These are phyloP conservation scores for Jamesozyma piceae DNA, from an alignment of 805 yeast genomes.

Conservation along the genomic window DNA sequence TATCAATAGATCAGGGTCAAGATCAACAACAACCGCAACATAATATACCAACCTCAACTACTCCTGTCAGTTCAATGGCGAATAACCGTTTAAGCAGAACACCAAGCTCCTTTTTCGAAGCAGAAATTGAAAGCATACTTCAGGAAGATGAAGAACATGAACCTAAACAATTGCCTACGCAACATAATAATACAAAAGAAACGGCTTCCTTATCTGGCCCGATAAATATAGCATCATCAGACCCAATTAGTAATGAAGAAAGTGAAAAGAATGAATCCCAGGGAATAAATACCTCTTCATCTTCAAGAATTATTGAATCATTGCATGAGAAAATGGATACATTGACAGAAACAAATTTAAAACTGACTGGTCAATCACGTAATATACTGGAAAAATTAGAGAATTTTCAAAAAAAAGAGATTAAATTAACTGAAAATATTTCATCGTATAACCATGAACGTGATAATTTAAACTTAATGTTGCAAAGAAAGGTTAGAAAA, in stretches of 20 bases:
- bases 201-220: no score
- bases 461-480: slow-evolving; percentile 33
- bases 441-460: slow-evolving; percentile 71
- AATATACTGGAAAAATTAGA: slow-evolving; percentile 48
- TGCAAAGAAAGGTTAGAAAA: slow-evolving; percentile 56
- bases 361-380: slow-evolving; percentile 33
- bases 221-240: no score
- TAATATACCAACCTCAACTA: no score
- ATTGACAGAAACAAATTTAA: slow-evolving; percentile 35
- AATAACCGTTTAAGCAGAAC: neutral
- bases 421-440: slow-evolving; percentile 42
- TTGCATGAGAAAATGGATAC: slow-evolving; percentile 44
- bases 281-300: slow-evolving; percentile 1
- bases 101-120: slow-evolving; percentile 3
- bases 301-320: slow-evolving; percentile 33
- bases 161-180: no score
- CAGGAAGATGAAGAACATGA: slow-evolving; percentile 3
- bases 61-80: neutral
- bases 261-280: no score
- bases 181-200: no score
- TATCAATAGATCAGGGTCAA: no score
- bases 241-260: no score
- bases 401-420: slow-evolving; percentile 33
- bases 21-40: no score
- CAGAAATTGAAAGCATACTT: slow-evolving; percentile 4